Evolutionary conservation across 2,329 filamentous ascomycete species (phyloP).

Genomic region (Monosporascus sp.): DNA sequence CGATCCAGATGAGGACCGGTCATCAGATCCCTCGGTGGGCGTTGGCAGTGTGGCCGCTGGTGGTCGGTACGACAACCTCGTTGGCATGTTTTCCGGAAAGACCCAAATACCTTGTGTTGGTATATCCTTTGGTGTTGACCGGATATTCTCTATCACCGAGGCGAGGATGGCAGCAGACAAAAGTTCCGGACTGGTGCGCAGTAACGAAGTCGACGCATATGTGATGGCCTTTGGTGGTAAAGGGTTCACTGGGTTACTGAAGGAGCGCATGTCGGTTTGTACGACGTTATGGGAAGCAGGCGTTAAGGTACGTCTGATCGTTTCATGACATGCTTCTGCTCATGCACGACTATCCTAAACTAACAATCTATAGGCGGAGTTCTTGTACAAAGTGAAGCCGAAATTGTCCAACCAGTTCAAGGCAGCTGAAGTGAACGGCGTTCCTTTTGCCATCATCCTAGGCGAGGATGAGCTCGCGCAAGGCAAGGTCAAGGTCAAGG

Average conservation of each 20-base stretch:
- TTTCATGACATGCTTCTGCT: not conserved
- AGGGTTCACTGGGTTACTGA: slow-evolving; percentile 72
- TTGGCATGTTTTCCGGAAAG: slow-evolving; percentile 72
- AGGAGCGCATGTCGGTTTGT: slow-evolving; percentile 78
- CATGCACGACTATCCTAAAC: slow-evolving; percentile 15
- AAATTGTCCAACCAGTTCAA: slow-evolving; percentile 89
- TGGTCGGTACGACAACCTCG: slow-evolving; percentile 71
- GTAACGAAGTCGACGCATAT: slow-evolving; percentile 80
- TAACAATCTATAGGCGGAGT: slow-evolving; percentile 58
- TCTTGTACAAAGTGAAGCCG: slow-evolving; percentile 83
- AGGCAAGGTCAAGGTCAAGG: slow-evolving; percentile 85
- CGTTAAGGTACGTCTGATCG: slow-evolving; percentile 58
- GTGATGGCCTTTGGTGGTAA: slow-evolving; percentile 94
- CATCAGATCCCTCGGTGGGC: slow-evolving; percentile 64
- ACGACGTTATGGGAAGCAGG: slow-evolving; percentile 78
- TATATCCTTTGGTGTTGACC: slow-evolving; percentile 73
- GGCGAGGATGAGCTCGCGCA: slow-evolving; percentile 83
- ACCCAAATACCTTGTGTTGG: slow-evolving; percentile 70
- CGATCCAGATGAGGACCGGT: slow-evolving; percentile 51
- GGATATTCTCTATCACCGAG: slow-evolving; percentile 74
- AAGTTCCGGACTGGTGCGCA: slow-evolving; percentile 44
- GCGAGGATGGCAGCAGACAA: slow-evolving; percentile 50
- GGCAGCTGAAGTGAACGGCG: slow-evolving; percentile 70
- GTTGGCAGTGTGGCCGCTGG: slow-evolving; percentile 72
- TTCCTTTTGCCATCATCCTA: slow-evolving; percentile 83